Evolutionary conservation across 352 stramenopile species (phyloP).

Genomic region (Pythium coloratum): DNA sequence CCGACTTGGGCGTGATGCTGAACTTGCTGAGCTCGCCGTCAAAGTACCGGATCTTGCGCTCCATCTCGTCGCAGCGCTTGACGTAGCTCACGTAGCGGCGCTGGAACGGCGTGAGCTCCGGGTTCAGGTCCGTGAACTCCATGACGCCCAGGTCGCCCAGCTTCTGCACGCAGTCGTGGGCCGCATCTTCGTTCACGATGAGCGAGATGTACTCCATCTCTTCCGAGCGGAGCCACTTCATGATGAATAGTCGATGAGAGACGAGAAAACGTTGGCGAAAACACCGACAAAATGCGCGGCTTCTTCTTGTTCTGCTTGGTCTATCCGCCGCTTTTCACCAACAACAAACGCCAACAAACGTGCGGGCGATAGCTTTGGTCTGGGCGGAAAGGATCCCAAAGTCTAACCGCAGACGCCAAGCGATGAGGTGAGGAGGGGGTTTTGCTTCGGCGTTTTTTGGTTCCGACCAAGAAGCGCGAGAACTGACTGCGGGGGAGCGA

Average conservation of each 20-base stretch:
- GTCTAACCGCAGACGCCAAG: background rate
- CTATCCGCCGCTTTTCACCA: constrained; percentile 3
- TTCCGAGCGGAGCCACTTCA: constrained; percentile 98
- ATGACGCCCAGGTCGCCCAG: constrained; percentile 95
- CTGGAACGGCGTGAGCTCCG: constrained; percentile 98
- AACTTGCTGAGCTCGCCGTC: constrained; percentile 94
- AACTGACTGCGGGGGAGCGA: background rate
- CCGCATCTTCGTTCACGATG: constrained; percentile 98
- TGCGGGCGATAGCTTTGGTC: background rate
- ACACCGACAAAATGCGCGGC: background rate
- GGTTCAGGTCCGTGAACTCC: constrained; percentile 99
- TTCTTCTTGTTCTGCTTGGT: background rate
- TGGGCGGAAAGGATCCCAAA: constrained; percentile 1
- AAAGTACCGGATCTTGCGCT: constrained; percentile 98
- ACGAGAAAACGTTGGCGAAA: constrained; percentile 1
- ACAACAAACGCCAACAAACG: background rate
- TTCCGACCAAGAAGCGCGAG: background rate
- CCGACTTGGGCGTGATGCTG: constrained; percentile 76
- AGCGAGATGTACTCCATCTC: constrained; percentile 99
- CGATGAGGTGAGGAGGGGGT: background rate
- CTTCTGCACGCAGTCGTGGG: constrained; percentile 96
- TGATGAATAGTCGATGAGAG: constrained; percentile 21
- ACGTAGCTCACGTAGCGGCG: constrained; percentile 98
- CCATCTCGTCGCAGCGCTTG: constrained; percentile 98
- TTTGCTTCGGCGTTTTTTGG: background rate